Conservation (phyloP, 176 grass and related monocot species). For the Aegilops bicornis region DNA sequence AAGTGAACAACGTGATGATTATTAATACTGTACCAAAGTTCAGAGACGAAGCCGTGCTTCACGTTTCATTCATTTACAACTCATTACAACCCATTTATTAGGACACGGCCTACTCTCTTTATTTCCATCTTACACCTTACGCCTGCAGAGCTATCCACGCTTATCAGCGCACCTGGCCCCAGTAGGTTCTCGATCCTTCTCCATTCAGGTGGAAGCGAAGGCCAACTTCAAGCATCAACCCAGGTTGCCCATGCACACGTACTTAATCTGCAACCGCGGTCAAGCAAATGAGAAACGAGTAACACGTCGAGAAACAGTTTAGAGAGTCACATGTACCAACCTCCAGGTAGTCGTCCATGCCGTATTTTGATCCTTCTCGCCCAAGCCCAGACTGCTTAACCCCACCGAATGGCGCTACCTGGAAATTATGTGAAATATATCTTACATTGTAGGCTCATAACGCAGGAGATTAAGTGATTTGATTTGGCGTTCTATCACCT, state of each 20-base stretch:
- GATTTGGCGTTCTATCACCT: conserved; percentile 32
- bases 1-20: not conserved
- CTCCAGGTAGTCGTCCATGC: conserved; percentile 84
- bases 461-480: not conserved
- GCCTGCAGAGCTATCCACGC: not conserved
- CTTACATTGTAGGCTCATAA: not conserved
- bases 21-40: not conserved
- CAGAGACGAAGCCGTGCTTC: not conserved
- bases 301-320: not conserved
- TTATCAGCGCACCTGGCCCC: not conserved
- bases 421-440: not conserved
- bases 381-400: conserved; percentile 94
- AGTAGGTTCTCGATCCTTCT: not conserved
- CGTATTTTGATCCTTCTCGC: conserved; percentile 94
- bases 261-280: conserved; percentile 76
- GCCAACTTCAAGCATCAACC: conserved; percentile 22
- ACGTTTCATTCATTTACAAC: conserved; percentile 39
- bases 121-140: conserved; percentile 1
- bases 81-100: conserved; percentile 34
- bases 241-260: conserved; percentile 90
- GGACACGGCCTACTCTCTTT: conserved; percentile 1
- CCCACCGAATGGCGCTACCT: conserved; percentile 94
- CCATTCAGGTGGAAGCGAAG: not conserved
- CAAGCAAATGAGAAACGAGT: not conserved
- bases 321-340: conserved; percentile 37